These are phyloP conservation scores for Quercus aquifolioides DNA, from an alignment of 306 rosid species.

Conservation along the genomic window DNA sequence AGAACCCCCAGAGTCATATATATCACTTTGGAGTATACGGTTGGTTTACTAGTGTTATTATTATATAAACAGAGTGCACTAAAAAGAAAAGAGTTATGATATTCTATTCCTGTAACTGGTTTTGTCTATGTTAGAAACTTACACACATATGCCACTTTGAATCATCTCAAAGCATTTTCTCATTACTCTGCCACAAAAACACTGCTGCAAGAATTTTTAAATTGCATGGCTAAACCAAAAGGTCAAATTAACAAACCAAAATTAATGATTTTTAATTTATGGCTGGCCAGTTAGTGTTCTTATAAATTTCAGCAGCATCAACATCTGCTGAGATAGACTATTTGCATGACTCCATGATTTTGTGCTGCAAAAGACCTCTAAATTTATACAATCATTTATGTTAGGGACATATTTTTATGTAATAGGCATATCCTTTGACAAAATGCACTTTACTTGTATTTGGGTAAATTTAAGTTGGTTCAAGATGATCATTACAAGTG, in stretches of 20 bases:
- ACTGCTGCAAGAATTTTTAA: not conserved
- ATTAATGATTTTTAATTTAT: too few species aligned
- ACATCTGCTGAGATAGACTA: too few species aligned
- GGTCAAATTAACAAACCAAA: not conserved
- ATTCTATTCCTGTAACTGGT: not conserved
- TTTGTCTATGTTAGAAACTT: not conserved
- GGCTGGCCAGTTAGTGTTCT: too few species aligned
- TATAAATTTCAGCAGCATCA: too few species aligned
- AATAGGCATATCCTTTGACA: too few species aligned
- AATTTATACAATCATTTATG: too few species aligned
- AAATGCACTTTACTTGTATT: too few species aligned
- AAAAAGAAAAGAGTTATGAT: not conserved
- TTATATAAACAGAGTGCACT: not conserved
- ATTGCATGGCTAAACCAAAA: not conserved
- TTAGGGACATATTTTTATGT: too few species aligned
- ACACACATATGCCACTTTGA: not conserved
- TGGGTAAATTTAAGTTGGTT: too few species aligned
- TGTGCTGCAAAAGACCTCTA: too few species aligned
- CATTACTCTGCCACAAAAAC: not conserved
- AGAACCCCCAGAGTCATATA: not conserved
- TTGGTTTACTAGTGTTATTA: not conserved
- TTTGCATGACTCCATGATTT: too few species aligned
- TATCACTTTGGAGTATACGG: not conserved
- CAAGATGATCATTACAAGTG: too few species aligned
- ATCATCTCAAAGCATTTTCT: not conserved